phyloP scores from a whole-genome alignment of 2,329 filamentous ascomycete species.

The Teratosphaeria nubilosa region DNA sequence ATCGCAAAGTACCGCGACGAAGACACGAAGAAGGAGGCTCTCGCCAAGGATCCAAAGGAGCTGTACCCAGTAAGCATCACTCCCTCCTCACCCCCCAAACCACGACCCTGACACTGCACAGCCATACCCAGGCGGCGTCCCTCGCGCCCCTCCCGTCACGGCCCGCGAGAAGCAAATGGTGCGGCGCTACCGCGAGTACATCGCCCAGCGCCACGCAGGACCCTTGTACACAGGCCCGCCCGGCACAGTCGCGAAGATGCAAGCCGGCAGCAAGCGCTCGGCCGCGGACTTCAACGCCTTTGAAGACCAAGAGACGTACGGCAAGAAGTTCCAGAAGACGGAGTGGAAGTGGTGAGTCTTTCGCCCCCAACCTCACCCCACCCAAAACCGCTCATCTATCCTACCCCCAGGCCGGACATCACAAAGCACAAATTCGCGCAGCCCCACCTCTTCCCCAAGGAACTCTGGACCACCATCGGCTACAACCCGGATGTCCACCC shows the following conservation, averaged over 20 bases:
- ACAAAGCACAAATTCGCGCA: slow-evolving; percentile 41
- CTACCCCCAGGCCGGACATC: slow-evolving; percentile 29
- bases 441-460: slow-evolving; percentile 39
- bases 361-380: neutral
- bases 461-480: slow-evolving; percentile 36
- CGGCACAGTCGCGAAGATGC: slow-evolving; percentile 34
- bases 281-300: slow-evolving; percentile 47
- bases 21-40: slow-evolving; percentile 1
- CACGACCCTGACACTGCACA: slow-evolving; percentile 1
- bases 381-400: neutral
- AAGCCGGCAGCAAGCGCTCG: slow-evolving; percentile 35
- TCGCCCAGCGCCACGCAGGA: slow-evolving; percentile 5
- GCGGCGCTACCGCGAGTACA: slow-evolving; percentile 3
- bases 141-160: slow-evolving; percentile 3
- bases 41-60: slow-evolving; percentile 2
- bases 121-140: slow-evolving; percentile 8
- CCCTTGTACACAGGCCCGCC: slow-evolving; percentile 7
- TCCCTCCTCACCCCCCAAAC: neutral
- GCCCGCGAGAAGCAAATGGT: slow-evolving; percentile 2
- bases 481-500: slow-evolving; percentile 4
- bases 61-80: neutral
- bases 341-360: slow-evolving; percentile 19
- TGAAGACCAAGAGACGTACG: slow-evolving; percentile 36
- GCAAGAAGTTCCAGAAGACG: slow-evolving; percentile 24
- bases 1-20: slow-evolving; percentile 1